Evolutionary conservation across 495 filamentous ascomycete species (phyloP).

Genomic region (Neurospora tetrasperma): DNA sequence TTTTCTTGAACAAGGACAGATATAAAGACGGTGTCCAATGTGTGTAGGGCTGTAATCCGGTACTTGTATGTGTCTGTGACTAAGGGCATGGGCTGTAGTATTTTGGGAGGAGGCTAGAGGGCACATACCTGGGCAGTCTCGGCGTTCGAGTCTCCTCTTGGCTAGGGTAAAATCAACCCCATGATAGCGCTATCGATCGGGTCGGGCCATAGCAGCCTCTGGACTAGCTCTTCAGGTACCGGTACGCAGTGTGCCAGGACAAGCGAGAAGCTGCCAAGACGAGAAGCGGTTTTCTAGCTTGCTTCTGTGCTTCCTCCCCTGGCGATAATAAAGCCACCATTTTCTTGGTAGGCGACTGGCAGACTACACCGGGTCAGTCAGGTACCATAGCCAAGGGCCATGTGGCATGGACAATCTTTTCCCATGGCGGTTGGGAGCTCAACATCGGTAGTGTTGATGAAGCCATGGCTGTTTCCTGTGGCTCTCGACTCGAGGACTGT

Average conservation of each 20-base stretch:
- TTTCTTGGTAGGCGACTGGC: neutral
- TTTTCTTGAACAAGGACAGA: neutral
- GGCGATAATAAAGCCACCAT: conserved; percentile 1
- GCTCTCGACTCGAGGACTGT: neutral
- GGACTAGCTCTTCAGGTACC: neutral
- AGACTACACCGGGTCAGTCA: neutral
- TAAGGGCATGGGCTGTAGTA: neutral
- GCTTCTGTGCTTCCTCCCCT: conserved; percentile 6
- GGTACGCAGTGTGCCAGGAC: neutral
- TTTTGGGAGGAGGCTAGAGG: neutral
- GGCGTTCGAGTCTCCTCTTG: neutral
- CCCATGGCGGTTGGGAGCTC: neutral
- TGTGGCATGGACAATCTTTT: neutral
- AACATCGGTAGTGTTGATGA: neutral
- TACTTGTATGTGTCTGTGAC: neutral
- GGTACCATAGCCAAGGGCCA: neutral
- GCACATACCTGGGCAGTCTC: neutral
- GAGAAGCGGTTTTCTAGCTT: conserved; percentile 8
- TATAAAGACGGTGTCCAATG: neutral
- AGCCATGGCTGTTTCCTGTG: neutral
- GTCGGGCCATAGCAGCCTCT: neutral
- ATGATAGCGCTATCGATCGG: neutral
- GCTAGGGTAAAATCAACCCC: neutral
- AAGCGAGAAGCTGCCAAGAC: conserved; percentile 16
- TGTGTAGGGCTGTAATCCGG: neutral